Evolutionary conservation across 306 rosid species (phyloP).

Genomic region (Hylodesmum podocarpum): DNA sequence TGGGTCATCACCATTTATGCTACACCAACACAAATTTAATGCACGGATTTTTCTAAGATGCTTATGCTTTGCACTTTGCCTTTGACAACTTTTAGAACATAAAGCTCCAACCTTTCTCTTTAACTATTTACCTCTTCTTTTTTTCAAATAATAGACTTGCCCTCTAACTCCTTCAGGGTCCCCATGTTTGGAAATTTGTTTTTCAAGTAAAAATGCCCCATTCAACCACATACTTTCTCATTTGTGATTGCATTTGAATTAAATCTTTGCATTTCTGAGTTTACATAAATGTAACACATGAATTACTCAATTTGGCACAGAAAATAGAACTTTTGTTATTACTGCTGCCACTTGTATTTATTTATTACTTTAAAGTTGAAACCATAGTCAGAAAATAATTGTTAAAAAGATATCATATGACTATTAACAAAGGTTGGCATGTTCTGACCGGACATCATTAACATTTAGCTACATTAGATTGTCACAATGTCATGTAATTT

Average conservation of each 20-base stretch:
- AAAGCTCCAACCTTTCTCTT: slow-evolving; percentile 18
- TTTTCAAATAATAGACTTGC: slow-evolving; percentile 19
- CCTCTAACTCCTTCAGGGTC: slow-evolving; percentile 19
- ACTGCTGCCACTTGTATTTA: not conserved
- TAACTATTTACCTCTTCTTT: slow-evolving; percentile 15
- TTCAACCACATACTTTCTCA: not conserved
- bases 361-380: not conserved
- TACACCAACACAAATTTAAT: slow-evolving; percentile 28
- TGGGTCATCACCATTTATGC: slow-evolving; percentile 42
- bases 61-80: slow-evolving; percentile 13
- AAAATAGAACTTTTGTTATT: not conserved
- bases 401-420: not conserved
- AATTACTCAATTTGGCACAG: not conserved
- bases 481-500: slow-evolving; percentile 20
- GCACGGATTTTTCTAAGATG: slow-evolving; percentile 14
- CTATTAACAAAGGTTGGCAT: not conserved
- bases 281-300: not conserved
- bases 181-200: slow-evolving; percentile 10
- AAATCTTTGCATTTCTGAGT: not conserved
- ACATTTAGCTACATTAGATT: not conserved
- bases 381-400: not conserved
- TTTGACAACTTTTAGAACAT: slow-evolving; percentile 27
- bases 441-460: not conserved
- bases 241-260: not conserved
- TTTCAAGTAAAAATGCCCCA: not conserved